Conservation (phyloP, 2,329 filamentous ascomycete species). For the Cladobotryum mycophilum region DNA sequence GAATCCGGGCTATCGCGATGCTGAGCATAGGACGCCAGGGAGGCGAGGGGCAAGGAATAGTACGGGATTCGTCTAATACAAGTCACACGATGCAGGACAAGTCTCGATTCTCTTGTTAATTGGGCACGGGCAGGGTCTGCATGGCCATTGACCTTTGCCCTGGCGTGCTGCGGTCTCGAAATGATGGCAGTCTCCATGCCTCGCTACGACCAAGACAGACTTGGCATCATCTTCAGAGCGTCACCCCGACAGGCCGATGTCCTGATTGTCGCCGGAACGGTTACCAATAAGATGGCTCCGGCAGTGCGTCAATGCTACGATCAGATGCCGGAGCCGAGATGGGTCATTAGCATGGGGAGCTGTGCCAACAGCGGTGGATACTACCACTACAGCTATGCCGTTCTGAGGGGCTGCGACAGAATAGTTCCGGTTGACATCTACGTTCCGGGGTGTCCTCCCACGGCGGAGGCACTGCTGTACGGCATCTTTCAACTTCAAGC, state of each 20-base stretch:
- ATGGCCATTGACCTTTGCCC: constrained; percentile 25
- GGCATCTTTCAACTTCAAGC: constrained; percentile 43
- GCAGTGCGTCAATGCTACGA: constrained; percentile 60
- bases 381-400: constrained; percentile 67
- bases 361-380: constrained; percentile 69
- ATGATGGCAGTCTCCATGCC: constrained; percentile 61
- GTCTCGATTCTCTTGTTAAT: too few relatives aligned
- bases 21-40: too few relatives aligned
- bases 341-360: constrained; percentile 62
- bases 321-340: constrained; percentile 60
- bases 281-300: constrained; percentile 63
- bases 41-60: too few relatives aligned
- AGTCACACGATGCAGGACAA: too few relatives aligned
- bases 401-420: constrained; percentile 58
- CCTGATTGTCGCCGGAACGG: constrained; percentile 61
- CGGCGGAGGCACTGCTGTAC: constrained; percentile 42
- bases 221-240: constrained; percentile 62
- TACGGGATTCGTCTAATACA: too few relatives aligned
- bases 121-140: too few relatives aligned
- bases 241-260: constrained; percentile 59
- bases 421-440: constrained; percentile 64
- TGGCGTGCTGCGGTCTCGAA: constrained; percentile 56
- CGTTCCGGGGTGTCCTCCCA: constrained; percentile 56
- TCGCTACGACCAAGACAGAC: constrained; percentile 56
- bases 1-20: too few relatives aligned